Base-by-base conservation (phyloP, 768 basidiomycete genomes). In the Pleurotus tuoliensis region DNA sequence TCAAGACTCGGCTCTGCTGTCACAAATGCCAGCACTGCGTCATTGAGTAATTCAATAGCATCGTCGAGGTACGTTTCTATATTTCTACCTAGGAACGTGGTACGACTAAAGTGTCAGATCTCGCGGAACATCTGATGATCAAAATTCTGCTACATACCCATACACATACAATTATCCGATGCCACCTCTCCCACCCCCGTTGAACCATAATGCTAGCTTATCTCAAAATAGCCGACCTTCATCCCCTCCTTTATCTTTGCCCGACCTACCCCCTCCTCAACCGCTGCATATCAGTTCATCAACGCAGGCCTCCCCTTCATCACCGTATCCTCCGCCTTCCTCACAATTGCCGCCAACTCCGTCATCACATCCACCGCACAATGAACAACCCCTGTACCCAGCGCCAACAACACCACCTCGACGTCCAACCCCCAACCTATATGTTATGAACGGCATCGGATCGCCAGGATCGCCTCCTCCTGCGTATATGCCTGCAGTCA, bases 311-410 rank as follows among this genome's bases (percentile, higher is more conserved):
- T 54, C 43, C 20, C 48, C 58, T 13, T 59, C 58, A n/a, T 25
- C 55, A 8, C 45, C 43, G 2, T 41, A 55, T 45, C 56, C 55
- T 25, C 49, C 52, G 24, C 48, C 48, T 12, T 39, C 58, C 18
- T 30, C 54, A 8, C 57, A 51, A 16, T 43, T 55, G 8, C 18
- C 45, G 8, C 54, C 57, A 4, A 56, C 41, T 22, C 46, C 52
- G 25, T 22, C 47, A 20, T 44, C 43, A 2, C 15, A 9, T 9
- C 16, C 3, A 20, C 5, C 45, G 13, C 48, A 22, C n/a, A 24
- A 63, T 58, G 59, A 80, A 4, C 79, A 80, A 5, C 81, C 81
- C 0, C 79, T 34, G 30, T 34, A 34, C 30, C 11, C 81, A 3
- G 78, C 81, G 2, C 81, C 82, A 43, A 65, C 61, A 47, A 53